Percentiles rank a stretch among this genome's conserved stretches.
These are phyloP conservation scores for Pseudogymnoascus sp. DNA, from an alignment of 2,329 filamentous ascomycete species.

Conservation along the genomic window DNA sequence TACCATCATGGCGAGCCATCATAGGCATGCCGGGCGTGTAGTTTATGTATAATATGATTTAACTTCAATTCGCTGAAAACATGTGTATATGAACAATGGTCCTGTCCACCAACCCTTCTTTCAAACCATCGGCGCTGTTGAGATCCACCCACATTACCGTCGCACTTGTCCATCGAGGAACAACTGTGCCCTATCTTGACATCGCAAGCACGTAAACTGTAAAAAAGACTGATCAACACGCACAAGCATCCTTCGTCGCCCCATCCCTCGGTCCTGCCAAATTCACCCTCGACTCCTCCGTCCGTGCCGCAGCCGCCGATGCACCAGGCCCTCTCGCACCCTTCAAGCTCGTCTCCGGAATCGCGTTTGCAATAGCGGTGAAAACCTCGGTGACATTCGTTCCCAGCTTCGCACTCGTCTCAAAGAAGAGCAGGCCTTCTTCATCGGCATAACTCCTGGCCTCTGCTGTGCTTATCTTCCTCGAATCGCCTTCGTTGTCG, in stretches of 20 bases:
- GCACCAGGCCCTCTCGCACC: conserved; percentile 66
- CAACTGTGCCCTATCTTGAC: conserved; percentile 9
- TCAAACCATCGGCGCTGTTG: background rate
- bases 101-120: background rate
- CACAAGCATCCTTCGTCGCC: conserved; percentile 82
- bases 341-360: conserved; percentile 94
- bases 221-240: conserved; percentile 49
- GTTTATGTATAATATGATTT: conserved; percentile 7
- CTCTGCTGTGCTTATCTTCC: conserved; percentile 85
- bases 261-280: conserved; percentile 64
- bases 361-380: conserved; percentile 94
- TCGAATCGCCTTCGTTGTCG: conserved; percentile 56
- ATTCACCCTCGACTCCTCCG: conserved; percentile 65
- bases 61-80: conserved; percentile 7
- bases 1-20: conserved; percentile 35
- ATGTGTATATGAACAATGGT: conserved; percentile 2
- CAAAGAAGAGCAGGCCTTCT: conserved; percentile 89
- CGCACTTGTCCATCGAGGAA: conserved; percentile 10
- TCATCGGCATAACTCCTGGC: conserved; percentile 91
- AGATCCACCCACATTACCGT: background rate
- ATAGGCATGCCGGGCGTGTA: conserved; percentile 37
- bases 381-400: conserved; percentile 94
- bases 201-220: background rate
- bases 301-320: conserved; percentile 43
- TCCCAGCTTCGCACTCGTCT: conserved; percentile 95